Conservation (phyloP, 352 stramenopile species). For the Pythium periplocum region DNA sequence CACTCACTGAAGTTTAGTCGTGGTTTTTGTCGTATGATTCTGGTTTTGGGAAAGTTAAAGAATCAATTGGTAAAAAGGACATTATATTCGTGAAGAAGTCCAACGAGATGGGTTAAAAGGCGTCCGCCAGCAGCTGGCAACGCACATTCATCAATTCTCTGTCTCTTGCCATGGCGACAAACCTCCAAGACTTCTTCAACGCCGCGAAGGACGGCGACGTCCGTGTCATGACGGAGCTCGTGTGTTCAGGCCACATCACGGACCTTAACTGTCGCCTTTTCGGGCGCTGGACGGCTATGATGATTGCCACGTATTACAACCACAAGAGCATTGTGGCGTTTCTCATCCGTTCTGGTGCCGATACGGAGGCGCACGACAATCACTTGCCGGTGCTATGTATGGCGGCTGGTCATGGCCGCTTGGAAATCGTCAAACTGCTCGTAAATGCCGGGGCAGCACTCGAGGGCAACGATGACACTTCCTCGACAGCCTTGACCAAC, state of each 20-base stretch:
- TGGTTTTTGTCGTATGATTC: too few relatives aligned
- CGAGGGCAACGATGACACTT: not conserved
- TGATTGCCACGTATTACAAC: not conserved
- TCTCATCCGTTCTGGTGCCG: not conserved
- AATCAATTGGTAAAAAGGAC: too few relatives aligned
- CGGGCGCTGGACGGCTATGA: not conserved
- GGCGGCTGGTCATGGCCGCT: not conserved
- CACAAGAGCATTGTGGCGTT: slow-evolving; percentile 1
- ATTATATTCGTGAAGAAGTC: too few relatives aligned
- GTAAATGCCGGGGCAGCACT: not conserved
- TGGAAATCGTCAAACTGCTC: slow-evolving; percentile 1
- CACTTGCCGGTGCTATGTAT: not conserved
- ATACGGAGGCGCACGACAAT: not conserved
- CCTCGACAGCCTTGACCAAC: not conserved
- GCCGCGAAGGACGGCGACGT: not conserved
- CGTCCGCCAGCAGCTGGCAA: too few relatives aligned
- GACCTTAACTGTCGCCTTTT: not conserved
- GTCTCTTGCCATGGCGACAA: not conserved
- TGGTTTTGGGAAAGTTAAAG: too few relatives aligned
- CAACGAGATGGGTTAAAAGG: too few relatives aligned
- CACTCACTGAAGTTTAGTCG: too few relatives aligned
- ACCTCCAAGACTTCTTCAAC: not conserved
- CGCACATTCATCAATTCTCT: not conserved
- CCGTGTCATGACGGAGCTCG: not conserved
- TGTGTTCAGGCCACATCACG: not conserved